Base-by-base conservation (phyloP, 345 rosid genomes). In the Corchorus capsularis region DNA sequence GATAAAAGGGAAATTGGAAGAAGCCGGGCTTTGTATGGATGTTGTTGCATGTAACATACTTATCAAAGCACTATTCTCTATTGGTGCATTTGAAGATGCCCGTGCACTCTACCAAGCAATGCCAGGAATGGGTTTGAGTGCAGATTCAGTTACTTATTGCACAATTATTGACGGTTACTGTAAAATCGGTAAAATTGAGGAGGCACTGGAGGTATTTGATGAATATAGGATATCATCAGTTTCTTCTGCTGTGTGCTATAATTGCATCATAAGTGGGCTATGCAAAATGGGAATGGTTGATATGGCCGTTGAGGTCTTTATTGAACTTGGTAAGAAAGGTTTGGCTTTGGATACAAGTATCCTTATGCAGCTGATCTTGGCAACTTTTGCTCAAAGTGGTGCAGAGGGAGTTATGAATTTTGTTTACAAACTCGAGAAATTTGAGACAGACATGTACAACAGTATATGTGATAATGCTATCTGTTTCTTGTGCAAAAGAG, bases 51-150 rank as follows among this genome's bases (percentile, higher is more conserved):
- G 94, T 79, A 92, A 92, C 75, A 57, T 89, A 77, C 87, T 92
- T 35, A 84, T 94, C 57, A 92, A 85, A 83, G 96, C 96, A 63
- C 87, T 86, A 66, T 76, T 89, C 63, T 78, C 89, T 83, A 85
- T 89, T 27, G 98, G 97, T 70, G 94, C 90, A 46, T 82, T 83
- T 85, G 92, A 87, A 79, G 97, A 92, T 82, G 94, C 92, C 10
- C 55, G 14, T 79, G 85, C 86, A 17, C 84, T 94, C 45, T 92
- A 85, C 82, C 84, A 78, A 79, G 79, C 86, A 66, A 88, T 94
- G 92, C 77, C 85, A 19, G 83, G 85, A 79, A 80, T 86, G 88
- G 75, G 84, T 69, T 80, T 94, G 86, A 73, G 78, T 72, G 87
- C 92, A 63, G 79, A 92, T 82, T 83, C 86, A 20, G 71, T 80